Percentiles rank a stretch among this genome's conserved stretches.
These are phyloP conservation scores for Lathyrus tuberosus DNA, from an alignment of 306 rosid genomes.

Conservation along the genomic window DNA sequence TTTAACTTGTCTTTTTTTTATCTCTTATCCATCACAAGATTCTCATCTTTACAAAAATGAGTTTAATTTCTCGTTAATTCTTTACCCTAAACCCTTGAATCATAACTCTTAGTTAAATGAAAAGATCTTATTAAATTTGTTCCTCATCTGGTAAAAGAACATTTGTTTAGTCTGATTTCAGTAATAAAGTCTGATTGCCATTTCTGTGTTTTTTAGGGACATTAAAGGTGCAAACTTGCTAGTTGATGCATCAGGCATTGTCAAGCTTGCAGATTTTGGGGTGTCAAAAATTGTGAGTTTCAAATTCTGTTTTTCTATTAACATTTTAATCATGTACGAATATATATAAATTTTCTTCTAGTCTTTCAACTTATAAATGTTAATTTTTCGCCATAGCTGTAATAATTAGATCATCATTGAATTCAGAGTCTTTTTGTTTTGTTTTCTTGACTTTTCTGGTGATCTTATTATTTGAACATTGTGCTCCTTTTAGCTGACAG, in stretches of 20 bases:
- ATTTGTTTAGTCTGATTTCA: conserved; percentile 15
- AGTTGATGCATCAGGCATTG: conserved; percentile 76
- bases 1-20: not conserved
- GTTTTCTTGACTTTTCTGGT: conserved; percentile 25
- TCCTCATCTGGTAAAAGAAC: conserved; percentile 22
- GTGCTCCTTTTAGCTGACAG: conserved; percentile 66
- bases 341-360: conserved; percentile 1
- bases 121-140: conserved; percentile 15
- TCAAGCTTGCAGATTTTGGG: conserved; percentile 98
- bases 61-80: conserved; percentile 1
- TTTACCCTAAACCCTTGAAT: not conserved
- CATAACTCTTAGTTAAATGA: not conserved
- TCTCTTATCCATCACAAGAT: not conserved
- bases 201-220: conserved; percentile 61
- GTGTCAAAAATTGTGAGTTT: conserved; percentile 90
- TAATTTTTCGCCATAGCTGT: conserved; percentile 17
- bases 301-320: conserved; percentile 29
- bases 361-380: conserved; percentile 13
- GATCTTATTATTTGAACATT: conserved; percentile 37
- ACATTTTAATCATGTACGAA: conserved; percentile 10
- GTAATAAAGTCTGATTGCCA: conserved; percentile 21
- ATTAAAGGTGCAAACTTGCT: conserved; percentile 98
- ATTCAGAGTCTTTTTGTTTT: conserved; percentile 2
- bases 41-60: not conserved
- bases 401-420: conserved; percentile 21